phyloP scores from a whole-genome alignment of 208 protist species.

The Acanthamoeba culbertsoni region DNA sequence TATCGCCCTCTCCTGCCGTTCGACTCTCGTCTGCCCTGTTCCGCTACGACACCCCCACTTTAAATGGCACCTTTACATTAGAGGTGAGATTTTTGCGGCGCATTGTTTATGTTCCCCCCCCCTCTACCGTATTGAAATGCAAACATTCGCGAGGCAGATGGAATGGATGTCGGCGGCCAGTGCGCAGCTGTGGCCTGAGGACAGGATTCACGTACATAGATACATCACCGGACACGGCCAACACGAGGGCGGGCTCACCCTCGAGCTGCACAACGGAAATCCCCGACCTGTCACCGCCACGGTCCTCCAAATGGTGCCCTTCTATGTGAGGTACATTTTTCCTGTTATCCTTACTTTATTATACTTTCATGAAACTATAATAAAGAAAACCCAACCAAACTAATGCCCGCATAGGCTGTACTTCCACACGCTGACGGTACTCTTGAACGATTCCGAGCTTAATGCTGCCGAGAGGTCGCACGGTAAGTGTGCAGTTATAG shows the following conservation, averaged over 20 bases:
- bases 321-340: background rate
- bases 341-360: background rate
- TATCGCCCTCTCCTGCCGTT: too few relatives aligned
- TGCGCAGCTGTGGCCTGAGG: background rate
- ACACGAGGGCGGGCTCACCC: background rate
- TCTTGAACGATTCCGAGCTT: slow-evolving; percentile 5
- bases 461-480: background rate
- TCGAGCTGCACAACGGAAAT: slow-evolving; percentile 40
- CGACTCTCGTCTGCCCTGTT: too few relatives aligned
- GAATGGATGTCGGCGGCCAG: background rate
- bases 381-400: too few relatives aligned
- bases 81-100: too few relatives aligned
- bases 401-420: slow-evolving; percentile 6
- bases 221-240: slow-evolving; percentile 23
- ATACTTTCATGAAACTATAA: background rate
- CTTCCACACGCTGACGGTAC: slow-evolving; percentile 54
- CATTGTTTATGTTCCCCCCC: too few relatives aligned
- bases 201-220: background rate
- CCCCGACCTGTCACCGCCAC: background rate
- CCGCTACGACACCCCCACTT: too few relatives aligned
- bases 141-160: background rate
- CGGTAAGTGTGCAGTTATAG: background rate
- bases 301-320: background rate
- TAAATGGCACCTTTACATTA: too few relatives aligned
- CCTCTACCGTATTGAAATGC: background rate